A percentile compares a stretch with the other conserved stretches of the same genome.
phyloP scores from a whole-genome alignment of 257 asterid genomes.

The Solanum corneliomulleri region DNA sequence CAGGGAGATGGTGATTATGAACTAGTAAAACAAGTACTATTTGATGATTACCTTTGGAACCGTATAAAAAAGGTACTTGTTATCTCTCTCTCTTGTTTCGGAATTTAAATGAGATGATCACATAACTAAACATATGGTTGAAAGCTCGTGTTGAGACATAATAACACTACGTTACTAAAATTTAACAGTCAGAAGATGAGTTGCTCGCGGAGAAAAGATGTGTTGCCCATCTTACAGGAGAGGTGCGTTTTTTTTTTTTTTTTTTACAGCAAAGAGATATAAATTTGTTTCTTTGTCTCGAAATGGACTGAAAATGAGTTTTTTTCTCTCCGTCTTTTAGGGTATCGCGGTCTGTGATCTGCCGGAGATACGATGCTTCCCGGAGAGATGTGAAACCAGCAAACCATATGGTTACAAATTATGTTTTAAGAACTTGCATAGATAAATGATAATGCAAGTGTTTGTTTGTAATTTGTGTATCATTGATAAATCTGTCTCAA shows the following conservation, averaged over 20 bases:
- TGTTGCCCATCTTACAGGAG: constrained; percentile 97
- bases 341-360: constrained; percentile 94
- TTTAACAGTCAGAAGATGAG: constrained; percentile 86
- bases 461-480: not conserved
- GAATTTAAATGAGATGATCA: not conserved
- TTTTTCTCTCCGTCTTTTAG: constrained; percentile 1
- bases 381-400: constrained; percentile 57
- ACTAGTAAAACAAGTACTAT: constrained; percentile 62
- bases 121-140: not conserved
- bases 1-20: constrained; percentile 96
- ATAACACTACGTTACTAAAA: not conserved
- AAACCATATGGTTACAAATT: not conserved
- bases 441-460: not conserved
- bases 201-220: constrained; percentile 93
- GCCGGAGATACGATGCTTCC: constrained; percentile 97
- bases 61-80: constrained; percentile 60
- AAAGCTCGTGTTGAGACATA: not conserved
- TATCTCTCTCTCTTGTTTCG: not conserved
- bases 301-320: not conserved
- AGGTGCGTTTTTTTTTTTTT: constrained; percentile 27
- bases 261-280: not conserved
- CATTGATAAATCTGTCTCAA: not conserved
- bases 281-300: not conserved
- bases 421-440: not conserved
- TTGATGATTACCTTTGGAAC: constrained; percentile 72